Conservation (phyloP, 1,284 basidiomycete species). For the Meira nashicola region DNA sequence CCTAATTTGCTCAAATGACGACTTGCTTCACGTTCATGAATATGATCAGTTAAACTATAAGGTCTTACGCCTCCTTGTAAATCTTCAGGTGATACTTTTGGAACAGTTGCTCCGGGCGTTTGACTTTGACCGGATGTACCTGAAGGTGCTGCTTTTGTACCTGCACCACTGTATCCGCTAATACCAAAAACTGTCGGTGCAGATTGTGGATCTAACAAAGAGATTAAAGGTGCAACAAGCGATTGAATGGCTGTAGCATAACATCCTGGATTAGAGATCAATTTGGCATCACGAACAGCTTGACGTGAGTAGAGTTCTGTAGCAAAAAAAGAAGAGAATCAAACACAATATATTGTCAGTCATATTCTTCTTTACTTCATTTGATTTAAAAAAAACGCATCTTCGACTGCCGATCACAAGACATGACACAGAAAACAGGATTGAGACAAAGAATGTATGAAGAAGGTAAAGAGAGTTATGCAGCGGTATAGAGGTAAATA, state of each 20-base stretch:
- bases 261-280: constrained; percentile 95
- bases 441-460: background rate
- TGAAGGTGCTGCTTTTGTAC: constrained; percentile 66
- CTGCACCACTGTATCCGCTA: constrained; percentile 90
- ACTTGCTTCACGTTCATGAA: constrained; percentile 92
- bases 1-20: constrained; percentile 68
- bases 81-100: constrained; percentile 74
- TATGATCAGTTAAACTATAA: constrained; percentile 91
- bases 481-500: background rate
- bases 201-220: constrained; percentile 63
- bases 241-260: constrained; percentile 92
- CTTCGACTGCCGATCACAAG: background rate
- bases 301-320: constrained; percentile 83
- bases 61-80: constrained; percentile 73
- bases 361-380: background rate
- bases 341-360: background rate
- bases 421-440: constrained; percentile 7
- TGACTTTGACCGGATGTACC: constrained; percentile 18
- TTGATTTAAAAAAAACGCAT: background rate
- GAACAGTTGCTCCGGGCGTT: constrained; percentile 58
- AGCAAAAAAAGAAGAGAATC: background rate
- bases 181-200: constrained; percentile 85
- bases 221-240: constrained; percentile 80
- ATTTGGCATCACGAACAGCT: constrained; percentile 65
- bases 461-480: background rate